Evolutionary conservation across 163 green algal species (phyloP).

Genomic region (Chlamydomonas reinhardtii): DNA sequence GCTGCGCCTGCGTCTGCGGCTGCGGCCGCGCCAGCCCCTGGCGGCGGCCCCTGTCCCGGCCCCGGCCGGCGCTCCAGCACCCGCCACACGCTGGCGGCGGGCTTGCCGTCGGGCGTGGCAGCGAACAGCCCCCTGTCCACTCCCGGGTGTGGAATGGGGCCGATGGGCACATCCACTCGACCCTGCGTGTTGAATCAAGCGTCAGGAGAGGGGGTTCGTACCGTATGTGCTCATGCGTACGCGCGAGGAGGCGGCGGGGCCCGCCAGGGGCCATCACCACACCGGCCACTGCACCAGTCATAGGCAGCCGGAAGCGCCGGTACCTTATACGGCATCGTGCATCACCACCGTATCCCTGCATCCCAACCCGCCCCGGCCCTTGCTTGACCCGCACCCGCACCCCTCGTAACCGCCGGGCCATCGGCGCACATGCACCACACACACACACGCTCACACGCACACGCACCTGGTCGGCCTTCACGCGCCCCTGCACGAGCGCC

Average conservation of each 20-base stretch:
- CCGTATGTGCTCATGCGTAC: no score
- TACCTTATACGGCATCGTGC: no score
- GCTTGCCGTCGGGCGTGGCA: slow-evolving; percentile 53
- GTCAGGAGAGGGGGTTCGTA: no score
- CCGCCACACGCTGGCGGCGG: slow-evolving; percentile 52
- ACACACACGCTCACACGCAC: no score
- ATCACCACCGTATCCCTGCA: no score
- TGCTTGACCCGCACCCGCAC: neutral
- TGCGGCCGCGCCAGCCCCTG: neutral
- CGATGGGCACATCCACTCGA: slow-evolving; percentile 57
- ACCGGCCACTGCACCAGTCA: no score
- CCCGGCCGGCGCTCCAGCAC: slow-evolving; percentile 43
- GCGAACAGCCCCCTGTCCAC: slow-evolving; percentile 61
- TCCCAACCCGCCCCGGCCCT: no score
- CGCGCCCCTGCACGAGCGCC: slow-evolving; percentile 54
- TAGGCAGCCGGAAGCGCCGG: no score
- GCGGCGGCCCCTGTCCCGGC: no score
- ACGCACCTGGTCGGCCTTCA: slow-evolving; percentile 19
- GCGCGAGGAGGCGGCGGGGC: no score
- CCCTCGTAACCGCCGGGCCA: no score
- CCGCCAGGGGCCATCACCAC: no score
- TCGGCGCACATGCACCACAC: neutral
- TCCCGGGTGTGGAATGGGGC: slow-evolving; percentile 29
- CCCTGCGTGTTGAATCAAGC: slow-evolving; percentile 32
- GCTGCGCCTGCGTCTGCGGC: neutral